These are phyloP conservation scores for Magnaporthiopsis poae DNA, from an alignment of 2,329 filamentous ascomycete genomes.

Conservation along the genomic window DNA sequence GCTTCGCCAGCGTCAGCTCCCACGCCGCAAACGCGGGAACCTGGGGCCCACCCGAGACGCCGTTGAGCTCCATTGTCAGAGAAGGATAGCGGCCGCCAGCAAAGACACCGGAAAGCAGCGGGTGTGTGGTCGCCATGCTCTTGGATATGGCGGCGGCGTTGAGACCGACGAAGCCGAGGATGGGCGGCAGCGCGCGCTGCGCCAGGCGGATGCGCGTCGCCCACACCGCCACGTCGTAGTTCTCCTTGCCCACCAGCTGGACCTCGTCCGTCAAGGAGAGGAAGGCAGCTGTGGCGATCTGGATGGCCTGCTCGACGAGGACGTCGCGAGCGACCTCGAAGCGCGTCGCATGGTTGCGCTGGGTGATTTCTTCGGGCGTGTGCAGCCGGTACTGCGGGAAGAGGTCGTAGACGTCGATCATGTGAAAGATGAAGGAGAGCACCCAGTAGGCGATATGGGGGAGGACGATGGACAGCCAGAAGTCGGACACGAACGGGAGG, in stretches of 20 bases:
- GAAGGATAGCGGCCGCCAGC: conserved; percentile 74
- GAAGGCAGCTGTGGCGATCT: conserved; percentile 60
- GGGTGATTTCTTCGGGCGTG: conserved; percentile 81
- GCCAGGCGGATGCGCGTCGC: conserved; percentile 69
- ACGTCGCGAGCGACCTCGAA: conserved; percentile 86
- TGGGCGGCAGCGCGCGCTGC: conserved; percentile 64
- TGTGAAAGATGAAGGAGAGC: conserved; percentile 76
- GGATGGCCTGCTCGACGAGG: conserved; percentile 80
- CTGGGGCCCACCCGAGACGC: conserved; percentile 34
- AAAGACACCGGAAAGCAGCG: conserved; percentile 64
- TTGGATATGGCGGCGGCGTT: conserved; percentile 67
- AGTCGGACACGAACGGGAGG: conserved; percentile 70
- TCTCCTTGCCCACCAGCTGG: conserved; percentile 65
- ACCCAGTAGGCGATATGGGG: conserved; percentile 83
- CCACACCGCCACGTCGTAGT: conserved; percentile 84
- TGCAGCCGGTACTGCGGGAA: conserved; percentile 89
- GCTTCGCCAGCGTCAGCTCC: conserved; percentile 66
- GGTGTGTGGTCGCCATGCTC: conserved; percentile 57
- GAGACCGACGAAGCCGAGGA: conserved; percentile 64
- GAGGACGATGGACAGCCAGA: conserved; percentile 62
- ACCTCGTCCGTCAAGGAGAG: conserved; percentile 64
- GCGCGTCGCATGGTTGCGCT: conserved; percentile 76
- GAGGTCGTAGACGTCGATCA: conserved; percentile 73
- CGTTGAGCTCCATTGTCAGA: conserved; percentile 49
- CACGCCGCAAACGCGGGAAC: conserved; percentile 70